A percentile compares a stretch with the other conserved stretches of the same genome.
phyloP scores from a whole-genome alignment of 371 early-diverging fungal species.

The Hamiltosporidium magnivora region DNA sequence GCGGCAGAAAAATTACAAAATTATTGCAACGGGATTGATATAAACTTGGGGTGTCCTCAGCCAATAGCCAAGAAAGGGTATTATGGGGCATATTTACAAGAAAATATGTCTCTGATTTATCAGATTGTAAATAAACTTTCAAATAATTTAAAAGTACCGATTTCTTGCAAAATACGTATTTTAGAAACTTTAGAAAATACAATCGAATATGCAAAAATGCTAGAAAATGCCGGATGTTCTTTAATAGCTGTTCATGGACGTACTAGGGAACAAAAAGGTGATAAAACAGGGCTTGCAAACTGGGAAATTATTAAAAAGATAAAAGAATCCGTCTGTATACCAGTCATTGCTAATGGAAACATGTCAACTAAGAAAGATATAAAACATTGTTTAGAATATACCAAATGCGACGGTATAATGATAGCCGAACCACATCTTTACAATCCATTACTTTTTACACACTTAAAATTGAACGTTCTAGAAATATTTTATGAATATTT shows the following conservation, averaged over 20 bases:
- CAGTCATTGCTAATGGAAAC: slow-evolving; percentile 91
- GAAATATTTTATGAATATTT: no score
- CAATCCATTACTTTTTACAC: not conserved
- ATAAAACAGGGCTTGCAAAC: slow-evolving; percentile 81
- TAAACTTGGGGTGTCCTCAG: slow-evolving; percentile 93
- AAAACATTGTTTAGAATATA: slow-evolving; percentile 68
- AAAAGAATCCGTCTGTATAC: slow-evolving; percentile 65
- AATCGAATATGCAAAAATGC: slow-evolving; percentile 81
- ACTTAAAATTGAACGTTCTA: no score
- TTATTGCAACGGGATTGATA: slow-evolving; percentile 80
- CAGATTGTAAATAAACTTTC: slow-evolving; percentile 62
- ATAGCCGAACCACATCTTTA: slow-evolving; percentile 57
- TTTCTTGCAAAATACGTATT: slow-evolving; percentile 88
- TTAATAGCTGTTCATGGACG: slow-evolving; percentile 88
- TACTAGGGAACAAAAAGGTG: slow-evolving; percentile 82
- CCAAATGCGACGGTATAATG: slow-evolving; percentile 88
- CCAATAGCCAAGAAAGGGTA: slow-evolving; percentile 77
- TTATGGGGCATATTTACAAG: slow-evolving; percentile 82
- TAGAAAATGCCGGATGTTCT: slow-evolving; percentile 69
- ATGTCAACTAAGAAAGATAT: slow-evolving; percentile 77
- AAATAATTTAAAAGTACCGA: slow-evolving; percentile 71
- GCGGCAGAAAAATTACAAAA: slow-evolving; percentile 64
- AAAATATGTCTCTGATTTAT: slow-evolving; percentile 68
- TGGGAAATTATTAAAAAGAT: slow-evolving; percentile 83
- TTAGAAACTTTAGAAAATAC: slow-evolving; percentile 77